Conservation (phyloP, 371 early-diverging fungal species). For the Lichtheimia corymbifera region DNA sequence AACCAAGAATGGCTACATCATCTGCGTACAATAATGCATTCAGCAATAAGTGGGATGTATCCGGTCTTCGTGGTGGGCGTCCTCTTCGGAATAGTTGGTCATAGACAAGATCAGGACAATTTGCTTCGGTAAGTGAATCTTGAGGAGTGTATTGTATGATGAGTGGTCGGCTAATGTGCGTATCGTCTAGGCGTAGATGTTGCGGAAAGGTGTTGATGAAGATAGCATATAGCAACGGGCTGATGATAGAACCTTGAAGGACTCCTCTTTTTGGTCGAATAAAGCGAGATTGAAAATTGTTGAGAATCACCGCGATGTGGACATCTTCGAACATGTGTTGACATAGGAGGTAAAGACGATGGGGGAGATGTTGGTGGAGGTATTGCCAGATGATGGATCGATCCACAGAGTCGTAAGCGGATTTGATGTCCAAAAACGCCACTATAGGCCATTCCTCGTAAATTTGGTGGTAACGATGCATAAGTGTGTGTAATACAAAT, state of each 20-base stretch:
- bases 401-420: background rate
- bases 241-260: background rate
- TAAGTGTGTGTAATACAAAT: background rate
- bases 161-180: too few species aligned
- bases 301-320: background rate
- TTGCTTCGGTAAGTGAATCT: background rate
- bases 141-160: too few species aligned
- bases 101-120: too few species aligned
- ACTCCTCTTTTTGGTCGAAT: background rate
- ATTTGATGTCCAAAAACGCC: background rate
- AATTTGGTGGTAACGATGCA: background rate
- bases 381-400: background rate
- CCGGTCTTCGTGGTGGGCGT: too few species aligned
- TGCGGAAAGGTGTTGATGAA: background rate
- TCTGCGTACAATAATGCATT: slow-evolving; percentile 31
- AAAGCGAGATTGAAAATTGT: background rate
- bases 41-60: background rate
- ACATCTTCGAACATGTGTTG: slow-evolving; percentile 1
- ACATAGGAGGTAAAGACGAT: background rate
- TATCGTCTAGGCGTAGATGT: background rate
- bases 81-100: too few species aligned
- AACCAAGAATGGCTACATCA: slow-evolving; percentile 30
- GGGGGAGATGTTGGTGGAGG: background rate
- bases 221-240: background rate
- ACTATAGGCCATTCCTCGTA: background rate